These are phyloP conservation scores for Lophiostoma macrostomum DNA, from an alignment of 495 filamentous ascomycete species.

Conservation along the genomic window DNA sequence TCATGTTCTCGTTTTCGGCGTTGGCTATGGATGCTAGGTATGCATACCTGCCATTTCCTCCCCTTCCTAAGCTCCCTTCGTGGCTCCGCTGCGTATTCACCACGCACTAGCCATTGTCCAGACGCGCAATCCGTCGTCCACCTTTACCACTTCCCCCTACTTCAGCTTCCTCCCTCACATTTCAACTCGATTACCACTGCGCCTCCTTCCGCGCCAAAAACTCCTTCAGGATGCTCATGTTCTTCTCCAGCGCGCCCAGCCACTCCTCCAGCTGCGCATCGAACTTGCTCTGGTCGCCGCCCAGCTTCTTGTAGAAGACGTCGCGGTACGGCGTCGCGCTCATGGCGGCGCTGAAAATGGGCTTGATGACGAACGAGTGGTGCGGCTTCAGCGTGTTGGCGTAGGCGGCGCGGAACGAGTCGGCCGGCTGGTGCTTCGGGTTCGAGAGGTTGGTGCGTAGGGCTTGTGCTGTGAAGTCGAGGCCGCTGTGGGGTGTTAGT, in stretches of 20 bases:
- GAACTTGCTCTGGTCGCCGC: slow-evolving; percentile 61
- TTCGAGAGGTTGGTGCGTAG: slow-evolving; percentile 72
- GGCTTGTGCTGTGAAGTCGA: slow-evolving; percentile 86
- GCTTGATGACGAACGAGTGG: slow-evolving; percentile 82
- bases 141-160: too few relatives aligned
- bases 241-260: slow-evolving; percentile 70
- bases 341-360: slow-evolving; percentile 89
- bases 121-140: too few relatives aligned
- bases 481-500: slow-evolving; percentile 55
- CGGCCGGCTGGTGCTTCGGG: slow-evolving; percentile 66
- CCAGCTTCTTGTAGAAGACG: slow-evolving; percentile 86
- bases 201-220: slow-evolving; percentile 38
- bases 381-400: slow-evolving; percentile 80
- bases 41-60: too few relatives aligned
- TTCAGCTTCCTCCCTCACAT: too few relatives aligned
- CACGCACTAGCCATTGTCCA: too few relatives aligned
- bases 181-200: too few relatives aligned
- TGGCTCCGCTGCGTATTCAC: too few relatives aligned
- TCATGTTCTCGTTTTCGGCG: too few relatives aligned
- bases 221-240: slow-evolving; percentile 38
- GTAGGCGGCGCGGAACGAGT: slow-evolving; percentile 86
- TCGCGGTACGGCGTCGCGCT: slow-evolving; percentile 84
- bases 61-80: too few relatives aligned
- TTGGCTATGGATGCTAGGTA: too few relatives aligned
- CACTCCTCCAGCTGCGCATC: slow-evolving; percentile 60